Percentiles rank a stretch among this genome's conserved stretches.
These are phyloP conservation scores for Arthrinium phaeospermum DNA, from an alignment of 2,329 filamentous ascomycete species.

Conservation along the genomic window DNA sequence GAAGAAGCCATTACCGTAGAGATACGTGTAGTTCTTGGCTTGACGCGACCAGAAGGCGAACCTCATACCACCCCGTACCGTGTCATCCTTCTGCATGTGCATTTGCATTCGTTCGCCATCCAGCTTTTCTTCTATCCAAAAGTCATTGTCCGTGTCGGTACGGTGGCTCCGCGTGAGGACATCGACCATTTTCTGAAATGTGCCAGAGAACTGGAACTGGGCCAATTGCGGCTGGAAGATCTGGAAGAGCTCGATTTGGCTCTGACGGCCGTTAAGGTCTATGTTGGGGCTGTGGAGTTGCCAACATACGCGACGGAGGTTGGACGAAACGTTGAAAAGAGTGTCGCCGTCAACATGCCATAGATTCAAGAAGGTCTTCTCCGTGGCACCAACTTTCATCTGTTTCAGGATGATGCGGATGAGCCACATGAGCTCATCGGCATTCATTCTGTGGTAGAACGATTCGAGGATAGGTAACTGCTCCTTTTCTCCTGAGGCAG, in stretches of 20 bases:
- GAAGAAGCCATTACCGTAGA: conserved; percentile 81
- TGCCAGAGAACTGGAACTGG: conserved; percentile 82
- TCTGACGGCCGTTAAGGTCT: conserved; percentile 76
- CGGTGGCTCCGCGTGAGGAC: conserved; percentile 58
- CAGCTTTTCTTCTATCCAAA: conserved; percentile 98
- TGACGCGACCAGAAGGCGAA: conserved; percentile 96
- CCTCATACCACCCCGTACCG: conserved; percentile 68
- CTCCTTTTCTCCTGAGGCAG: conserved; percentile 78
- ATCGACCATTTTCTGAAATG: conserved; percentile 78
- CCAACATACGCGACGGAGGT: conserved; percentile 90
- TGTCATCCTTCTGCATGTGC: conserved; percentile 80
- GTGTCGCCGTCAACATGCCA: conserved; percentile 82
- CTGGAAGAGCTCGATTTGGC: conserved; percentile 82
- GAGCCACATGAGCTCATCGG: conserved; percentile 92
- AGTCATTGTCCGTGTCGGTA: conserved; percentile 74
- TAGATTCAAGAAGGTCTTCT: conserved; percentile 83
- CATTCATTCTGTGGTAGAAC: conserved; percentile 91
- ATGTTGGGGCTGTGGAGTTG: conserved; percentile 78
- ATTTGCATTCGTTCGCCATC: conserved; percentile 98
- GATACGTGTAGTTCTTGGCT: conserved; percentile 93
- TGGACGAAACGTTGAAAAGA: conserved; percentile 90
- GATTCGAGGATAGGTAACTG: conserved; percentile 81
- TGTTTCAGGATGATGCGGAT: conserved; percentile 90
- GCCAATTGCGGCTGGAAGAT: conserved; percentile 97
- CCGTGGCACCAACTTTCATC: conserved; percentile 77